Percentiles rank a stretch among this genome's conserved stretches.
Evolutionary conservation across 116 monocot genomes (phyloP).

Genomic region (Thalassia testudinum): DNA sequence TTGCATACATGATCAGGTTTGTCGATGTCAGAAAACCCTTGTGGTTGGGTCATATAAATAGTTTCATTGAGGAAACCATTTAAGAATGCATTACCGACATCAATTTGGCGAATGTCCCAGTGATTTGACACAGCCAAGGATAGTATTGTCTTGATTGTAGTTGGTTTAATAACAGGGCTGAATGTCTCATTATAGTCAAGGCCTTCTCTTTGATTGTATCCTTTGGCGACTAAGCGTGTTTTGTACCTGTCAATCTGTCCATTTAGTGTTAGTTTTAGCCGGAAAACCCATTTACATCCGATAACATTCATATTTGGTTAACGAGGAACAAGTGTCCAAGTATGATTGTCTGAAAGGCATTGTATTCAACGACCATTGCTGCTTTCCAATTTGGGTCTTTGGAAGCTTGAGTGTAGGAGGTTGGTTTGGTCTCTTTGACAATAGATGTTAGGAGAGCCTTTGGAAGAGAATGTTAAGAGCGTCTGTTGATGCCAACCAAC

Average conservation of each 20-base stretch:
- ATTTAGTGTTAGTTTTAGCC: background rate
- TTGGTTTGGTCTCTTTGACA: background rate
- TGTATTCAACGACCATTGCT: background rate
- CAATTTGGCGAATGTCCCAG: background rate
- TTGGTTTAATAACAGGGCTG: background rate
- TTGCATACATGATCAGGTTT: background rate
- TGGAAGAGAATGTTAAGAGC: background rate
- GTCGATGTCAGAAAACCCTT: background rate
- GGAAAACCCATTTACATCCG: background rate
- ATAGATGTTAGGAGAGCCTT: background rate
- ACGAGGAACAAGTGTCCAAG: no score
- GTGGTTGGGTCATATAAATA: background rate
- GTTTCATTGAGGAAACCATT: background rate
- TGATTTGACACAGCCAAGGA: background rate
- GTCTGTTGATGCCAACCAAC: background rate
- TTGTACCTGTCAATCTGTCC: background rate
- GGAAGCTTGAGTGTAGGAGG: background rate
- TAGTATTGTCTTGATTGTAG: background rate
- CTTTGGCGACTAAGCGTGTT: constrained; percentile 1
- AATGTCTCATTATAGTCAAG: background rate
- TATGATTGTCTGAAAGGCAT: background rate
- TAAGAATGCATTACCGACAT: constrained; percentile 2
- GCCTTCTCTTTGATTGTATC: background rate
- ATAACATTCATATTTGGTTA: no score
- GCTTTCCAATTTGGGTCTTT: background rate